phyloP scores from a whole-genome alignment of 441 rosid genomes.

The Adansonia grandidieri region DNA sequence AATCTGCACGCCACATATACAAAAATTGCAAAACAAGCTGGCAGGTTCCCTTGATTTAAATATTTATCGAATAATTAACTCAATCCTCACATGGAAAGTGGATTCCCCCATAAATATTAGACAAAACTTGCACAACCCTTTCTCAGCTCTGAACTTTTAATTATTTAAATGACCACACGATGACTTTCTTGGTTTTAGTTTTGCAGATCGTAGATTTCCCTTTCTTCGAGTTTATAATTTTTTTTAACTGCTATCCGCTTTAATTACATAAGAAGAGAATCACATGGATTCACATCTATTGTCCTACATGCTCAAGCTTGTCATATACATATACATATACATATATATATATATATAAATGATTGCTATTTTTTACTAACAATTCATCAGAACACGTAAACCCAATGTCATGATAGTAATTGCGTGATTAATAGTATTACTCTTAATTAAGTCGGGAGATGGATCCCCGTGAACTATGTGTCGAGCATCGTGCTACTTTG shows the following conservation, averaged over 20 bases:
- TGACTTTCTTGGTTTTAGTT: background rate
- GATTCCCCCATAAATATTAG: conserved; percentile 25
- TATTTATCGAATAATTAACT: conserved; percentile 31
- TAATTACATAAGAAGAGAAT: background rate
- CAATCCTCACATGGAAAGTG: conserved; percentile 48
- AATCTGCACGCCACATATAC: conserved; percentile 28
- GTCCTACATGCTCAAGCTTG: background rate
- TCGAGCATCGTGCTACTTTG: background rate
- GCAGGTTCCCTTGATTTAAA: conserved; percentile 29
- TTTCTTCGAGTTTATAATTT: background rate
- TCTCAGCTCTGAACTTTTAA: conserved; percentile 1
- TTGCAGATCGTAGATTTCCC: conserved; percentile 15
- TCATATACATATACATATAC: too few species aligned
- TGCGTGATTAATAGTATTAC: background rate
- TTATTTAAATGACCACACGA: background rate
- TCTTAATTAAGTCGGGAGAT: background rate
- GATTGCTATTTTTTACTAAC: background rate
- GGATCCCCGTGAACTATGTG: background rate
- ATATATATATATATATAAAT: too few species aligned
- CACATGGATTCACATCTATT: background rate
- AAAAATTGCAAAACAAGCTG: conserved; percentile 35
- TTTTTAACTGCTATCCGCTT: background rate
- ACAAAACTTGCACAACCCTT: conserved; percentile 15
- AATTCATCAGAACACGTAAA: background rate
- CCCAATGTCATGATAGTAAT: background rate